Evolutionary conservation across 805 yeast genomes (phyloP), one percentile per base, ranked within the genome.

Genomic region (Sugiyamaella mastotermitis): DNA sequence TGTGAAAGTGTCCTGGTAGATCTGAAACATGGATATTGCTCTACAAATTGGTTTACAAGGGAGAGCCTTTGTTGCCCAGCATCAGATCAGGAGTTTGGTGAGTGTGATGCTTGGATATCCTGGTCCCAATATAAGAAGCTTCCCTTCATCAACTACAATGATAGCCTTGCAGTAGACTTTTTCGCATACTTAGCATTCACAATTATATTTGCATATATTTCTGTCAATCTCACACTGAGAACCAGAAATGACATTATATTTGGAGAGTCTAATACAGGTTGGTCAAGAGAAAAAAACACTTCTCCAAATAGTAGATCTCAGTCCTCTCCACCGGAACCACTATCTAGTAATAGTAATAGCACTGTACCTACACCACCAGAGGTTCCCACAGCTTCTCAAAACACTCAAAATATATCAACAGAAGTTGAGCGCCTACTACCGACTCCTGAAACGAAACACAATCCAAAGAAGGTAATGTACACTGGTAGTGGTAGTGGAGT

Each of bases 401-500:
- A 14, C n/a, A 16, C 33, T 10, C 13, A 17, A n/a, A 28, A 14
- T 30, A 9, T 20, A 6, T 7, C 37, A 4, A 15, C 18, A 19
- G 10, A 4, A 24, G 13, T 5, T 17, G 13, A 19, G 10, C n/a
- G n/a, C n/a, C n/a, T n/a, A n/a, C n/a, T n/a, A 15, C 14, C 25
- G 18, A 8, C 11, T 33, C 5, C 22, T 14, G 7, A 19, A 9
- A 21, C 36, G 11, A n/a, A n/a, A n/a, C n/a, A n/a, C n/a, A 5
- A 11, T 17, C 23, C 37, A n/a, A 43, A 35, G 26, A 41, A 50
- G 28, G 49, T 53, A 4, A 54, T 74, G 50, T 75, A 72, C 49
- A 63, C 76, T 9, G 79, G 76, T 0, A 68, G 69, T 21, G 80
- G 80, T 3, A 70, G 76, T 13, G 80, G 80, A 3, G 80, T 75